Conservation (phyloP, 2,329 filamentous ascomycete genomes). For the Botrytis fabae region DNA sequence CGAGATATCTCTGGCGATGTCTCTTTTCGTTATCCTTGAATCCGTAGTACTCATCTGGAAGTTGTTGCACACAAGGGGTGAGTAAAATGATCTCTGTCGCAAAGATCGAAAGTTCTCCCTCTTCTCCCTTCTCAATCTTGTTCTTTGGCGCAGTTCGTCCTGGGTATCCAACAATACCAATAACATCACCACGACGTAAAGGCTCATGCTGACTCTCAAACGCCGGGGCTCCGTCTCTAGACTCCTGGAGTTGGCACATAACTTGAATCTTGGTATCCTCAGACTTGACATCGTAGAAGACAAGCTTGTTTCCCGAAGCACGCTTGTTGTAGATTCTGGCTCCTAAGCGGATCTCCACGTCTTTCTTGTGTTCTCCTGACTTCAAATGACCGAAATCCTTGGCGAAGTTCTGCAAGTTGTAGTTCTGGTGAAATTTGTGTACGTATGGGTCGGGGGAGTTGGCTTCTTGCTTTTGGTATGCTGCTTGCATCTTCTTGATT, state of each 20-base stretch:
- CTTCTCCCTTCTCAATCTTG: slow-evolving; percentile 73
- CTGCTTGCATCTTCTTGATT: slow-evolving; percentile 59
- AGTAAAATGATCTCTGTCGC: slow-evolving; percentile 83
- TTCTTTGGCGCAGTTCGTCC: slow-evolving; percentile 88
- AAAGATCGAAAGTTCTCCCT: slow-evolving; percentile 93
- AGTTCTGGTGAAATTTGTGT: slow-evolving; percentile 87
- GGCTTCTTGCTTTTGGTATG: slow-evolving; percentile 62
- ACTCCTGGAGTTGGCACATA: slow-evolving; percentile 84
- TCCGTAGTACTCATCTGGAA: slow-evolving; percentile 88
- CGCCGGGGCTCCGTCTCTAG: slow-evolving; percentile 60
- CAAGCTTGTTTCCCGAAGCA: slow-evolving; percentile 76
- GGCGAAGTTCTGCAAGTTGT: slow-evolving; percentile 78
- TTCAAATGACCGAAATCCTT: slow-evolving; percentile 77
- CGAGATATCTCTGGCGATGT: slow-evolving; percentile 89
- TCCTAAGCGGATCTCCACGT: slow-evolving; percentile 73
- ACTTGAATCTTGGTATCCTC: slow-evolving; percentile 82
- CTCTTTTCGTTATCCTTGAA: slow-evolving; percentile 95
- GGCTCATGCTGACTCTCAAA: slow-evolving; percentile 90
- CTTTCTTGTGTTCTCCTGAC: slow-evolving; percentile 80
- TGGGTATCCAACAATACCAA: slow-evolving; percentile 82
- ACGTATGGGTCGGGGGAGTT: slow-evolving; percentile 79
- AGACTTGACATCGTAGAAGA: slow-evolving; percentile 84
- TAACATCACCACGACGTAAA: slow-evolving; percentile 87
- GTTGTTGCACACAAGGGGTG: slow-evolving; percentile 86
- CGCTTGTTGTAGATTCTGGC: slow-evolving; percentile 90